Evolutionary conservation across 768 basidiomycete genomes (phyloP), one percentile per base, ranked within the genome.

Genomic region (Suillus decipiens): DNA sequence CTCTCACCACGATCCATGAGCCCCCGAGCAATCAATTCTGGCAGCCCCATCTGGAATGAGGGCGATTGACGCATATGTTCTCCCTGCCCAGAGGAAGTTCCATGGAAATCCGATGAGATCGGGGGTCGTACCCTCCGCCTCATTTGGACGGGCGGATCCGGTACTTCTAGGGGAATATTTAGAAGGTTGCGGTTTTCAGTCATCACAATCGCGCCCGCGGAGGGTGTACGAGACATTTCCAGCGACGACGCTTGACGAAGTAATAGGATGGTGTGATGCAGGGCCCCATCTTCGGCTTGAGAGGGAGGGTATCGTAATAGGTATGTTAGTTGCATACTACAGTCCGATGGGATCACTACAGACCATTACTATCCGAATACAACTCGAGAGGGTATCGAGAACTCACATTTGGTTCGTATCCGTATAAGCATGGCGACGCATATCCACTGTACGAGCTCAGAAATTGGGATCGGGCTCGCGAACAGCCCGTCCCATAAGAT

Each of bases 401-500:
- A n/a, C 93, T 77, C 68, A 95, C 95, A 75, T 71, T 91, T 83
- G 71, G 95, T 95, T 55, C 97, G 89, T 69, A 98, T 93, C 60
- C 97, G 88, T 61, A 99, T 86, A 19, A 99, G 84, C 95, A 99
- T 96, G 1, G 94, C 92, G 22, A 98, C 88, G 71, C 93, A 95
- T 58, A 96, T 80, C 89, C 92, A 96, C 60, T 89, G 87, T 1
- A 89, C 86, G 42, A 97, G 77, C 58, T 89, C 86, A 34, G 96
- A 79, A 0, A 89, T 81, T 22, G 91, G 84, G 76, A 95, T 62
- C 3, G 68, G 93, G 64, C 87, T 89, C 0, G 96, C 93, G 73
- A 99, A 96, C 10, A 99, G 73, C 1, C 90, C 95, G 74, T 99
- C 97, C 97, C 97, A 99, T n/a, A 99, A 72, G 37, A 84, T 80